A percentile compares a stretch with the other conserved stretches of the same genome.
phyloP scores from a whole-genome alignment of 2,329 filamentous ascomycete species.

The Neocucurbitaria cava region DNA sequence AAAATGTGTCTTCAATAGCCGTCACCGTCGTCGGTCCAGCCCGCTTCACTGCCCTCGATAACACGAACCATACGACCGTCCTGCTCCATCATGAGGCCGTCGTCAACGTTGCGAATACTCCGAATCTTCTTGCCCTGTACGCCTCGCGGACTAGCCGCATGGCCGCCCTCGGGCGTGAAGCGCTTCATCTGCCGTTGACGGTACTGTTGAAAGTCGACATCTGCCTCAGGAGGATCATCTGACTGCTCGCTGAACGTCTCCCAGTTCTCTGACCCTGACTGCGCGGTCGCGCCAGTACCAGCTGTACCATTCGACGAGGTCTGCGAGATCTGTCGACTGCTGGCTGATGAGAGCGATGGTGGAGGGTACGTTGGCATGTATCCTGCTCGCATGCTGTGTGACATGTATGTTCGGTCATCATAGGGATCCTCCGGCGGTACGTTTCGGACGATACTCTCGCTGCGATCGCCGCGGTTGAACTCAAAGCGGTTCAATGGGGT shows the following conservation, averaged over 20 bases:
- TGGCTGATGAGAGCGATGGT: slow-evolving; percentile 34
- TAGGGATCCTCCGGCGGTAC: slow-evolving; percentile 83
- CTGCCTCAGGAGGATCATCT: slow-evolving; percentile 67
- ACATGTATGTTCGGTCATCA: slow-evolving; percentile 61
- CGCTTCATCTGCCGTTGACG: slow-evolving; percentile 74
- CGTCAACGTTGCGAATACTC: slow-evolving; percentile 57
- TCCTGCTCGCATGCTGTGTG: slow-evolving; percentile 37
- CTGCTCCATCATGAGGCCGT: slow-evolving; percentile 49
- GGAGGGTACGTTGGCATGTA: slow-evolving; percentile 35
- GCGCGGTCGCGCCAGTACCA: slow-evolving; percentile 62
- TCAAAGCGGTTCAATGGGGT: slow-evolving; percentile 55
- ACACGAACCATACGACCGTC: slow-evolving; percentile 54
- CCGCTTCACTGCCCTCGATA: slow-evolving; percentile 59
- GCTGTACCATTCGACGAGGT: slow-evolving; percentile 61
- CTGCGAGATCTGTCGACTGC: slow-evolving; percentile 70
- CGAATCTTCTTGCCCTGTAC: slow-evolving; percentile 47
- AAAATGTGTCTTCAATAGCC: slow-evolving; percentile 32
- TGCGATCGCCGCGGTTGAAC: slow-evolving; percentile 55
- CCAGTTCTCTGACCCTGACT: slow-evolving; percentile 94
- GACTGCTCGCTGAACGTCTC: slow-evolving; percentile 91
- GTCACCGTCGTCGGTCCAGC: slow-evolving; percentile 61
- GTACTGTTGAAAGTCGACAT: slow-evolving; percentile 82
- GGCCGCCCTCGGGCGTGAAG: slow-evolving; percentile 51
- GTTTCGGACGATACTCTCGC: slow-evolving; percentile 65
- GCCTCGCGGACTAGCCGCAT: slow-evolving; percentile 41